Evolutionary conservation across 495 filamentous ascomycete genomes (phyloP).

Genomic region (Hypomontagnella monticulosa): DNA sequence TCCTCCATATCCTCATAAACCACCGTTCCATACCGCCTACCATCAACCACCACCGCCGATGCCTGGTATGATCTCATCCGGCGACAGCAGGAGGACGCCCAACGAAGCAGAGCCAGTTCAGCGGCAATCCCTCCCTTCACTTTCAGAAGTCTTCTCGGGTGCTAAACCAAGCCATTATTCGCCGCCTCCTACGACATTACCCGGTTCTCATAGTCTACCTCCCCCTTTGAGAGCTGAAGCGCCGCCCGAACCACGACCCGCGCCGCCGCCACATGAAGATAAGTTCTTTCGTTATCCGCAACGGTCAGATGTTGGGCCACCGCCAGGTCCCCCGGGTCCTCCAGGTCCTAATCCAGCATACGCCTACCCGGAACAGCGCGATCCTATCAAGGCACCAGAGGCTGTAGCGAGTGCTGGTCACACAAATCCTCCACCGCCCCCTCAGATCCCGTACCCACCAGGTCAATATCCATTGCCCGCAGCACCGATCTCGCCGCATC

Average conservation of each 20-base stretch:
- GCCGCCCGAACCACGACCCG: slow-evolving; percentile 39
- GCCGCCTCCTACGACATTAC: slow-evolving; percentile 45
- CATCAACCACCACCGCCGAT: slow-evolving; percentile 49
- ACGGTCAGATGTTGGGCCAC: slow-evolving; percentile 40
- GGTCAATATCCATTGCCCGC: slow-evolving; percentile 55
- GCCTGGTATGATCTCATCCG: slow-evolving; percentile 57
- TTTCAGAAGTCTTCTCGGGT: slow-evolving; percentile 58
- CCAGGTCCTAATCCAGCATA: slow-evolving; percentile 31
- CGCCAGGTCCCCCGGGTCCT: slow-evolving; percentile 36
- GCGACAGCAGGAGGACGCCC: slow-evolving; percentile 54
- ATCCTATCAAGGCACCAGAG: slow-evolving; percentile 36
- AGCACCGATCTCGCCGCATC: slow-evolving; percentile 53
- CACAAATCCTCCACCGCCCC: slow-evolving; percentile 41
- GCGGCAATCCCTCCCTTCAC: slow-evolving; percentile 59
- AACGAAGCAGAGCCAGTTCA: slow-evolving; percentile 53
- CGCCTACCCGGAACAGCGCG: slow-evolving; percentile 39
- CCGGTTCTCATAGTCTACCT: slow-evolving; percentile 40
- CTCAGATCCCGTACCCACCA: slow-evolving; percentile 49
- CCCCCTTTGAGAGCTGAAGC: slow-evolving; percentile 44
- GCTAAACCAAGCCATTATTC: slow-evolving; percentile 50
- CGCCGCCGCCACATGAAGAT: slow-evolving; percentile 43
- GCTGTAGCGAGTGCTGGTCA: slow-evolving; percentile 28
- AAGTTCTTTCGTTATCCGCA: slow-evolving; percentile 43
- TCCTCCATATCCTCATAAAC: slow-evolving; percentile 54
- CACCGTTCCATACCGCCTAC: slow-evolving; percentile 50